Percentiles rank a stretch among this genome's conserved stretches.
Evolutionary conservation across 2,329 filamentous ascomycete genomes (phyloP).

Genomic region (Cyclaneusma minus): DNA sequence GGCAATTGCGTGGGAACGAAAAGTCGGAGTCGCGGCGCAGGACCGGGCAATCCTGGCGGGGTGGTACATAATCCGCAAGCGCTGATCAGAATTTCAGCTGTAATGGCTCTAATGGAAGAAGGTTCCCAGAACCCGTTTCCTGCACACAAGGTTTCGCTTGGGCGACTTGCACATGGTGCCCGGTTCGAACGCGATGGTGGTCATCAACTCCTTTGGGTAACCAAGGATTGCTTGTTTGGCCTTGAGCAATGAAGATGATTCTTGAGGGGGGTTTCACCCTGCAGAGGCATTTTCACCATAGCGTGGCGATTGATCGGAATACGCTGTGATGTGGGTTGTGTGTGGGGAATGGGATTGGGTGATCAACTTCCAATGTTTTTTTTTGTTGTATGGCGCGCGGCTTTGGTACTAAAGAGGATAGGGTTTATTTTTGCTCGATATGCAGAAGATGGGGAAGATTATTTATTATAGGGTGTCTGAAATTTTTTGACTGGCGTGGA

Average conservation of each 20-base stretch:
- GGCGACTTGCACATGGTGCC: slow-evolving; percentile 32
- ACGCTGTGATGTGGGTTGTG: slow-evolving; percentile 47
- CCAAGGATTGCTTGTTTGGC: slow-evolving; percentile 44
- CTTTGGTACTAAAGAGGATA: no score
- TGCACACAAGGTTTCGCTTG: slow-evolving; percentile 4
- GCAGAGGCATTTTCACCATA: slow-evolving; percentile 57
- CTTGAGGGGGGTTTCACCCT: slow-evolving; percentile 61
- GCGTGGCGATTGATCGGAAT: slow-evolving; percentile 49
- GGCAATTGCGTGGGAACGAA: no score
- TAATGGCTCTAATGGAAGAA: slow-evolving; percentile 47
- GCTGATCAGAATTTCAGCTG: slow-evolving; percentile 26
- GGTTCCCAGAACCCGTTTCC: slow-evolving; percentile 28
- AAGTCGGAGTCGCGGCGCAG: no score
- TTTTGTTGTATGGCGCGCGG: slow-evolving; percentile 4
- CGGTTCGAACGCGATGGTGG: slow-evolving; percentile 55
- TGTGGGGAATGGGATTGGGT: slow-evolving; percentile 14
- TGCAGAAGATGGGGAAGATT: no score
- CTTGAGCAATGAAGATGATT: slow-evolving; percentile 54
- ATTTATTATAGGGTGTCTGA: no score
- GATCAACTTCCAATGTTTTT: slow-evolving; percentile 14
- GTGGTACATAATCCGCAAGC: background rate
- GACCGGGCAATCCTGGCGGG: background rate
- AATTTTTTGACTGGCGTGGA: no score
- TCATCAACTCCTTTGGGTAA: slow-evolving; percentile 49
- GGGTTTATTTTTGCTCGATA: no score